Base-by-base conservation (phyloP, 2,329 filamentous ascomycete species). In the Hypomyces perniciosus region DNA sequence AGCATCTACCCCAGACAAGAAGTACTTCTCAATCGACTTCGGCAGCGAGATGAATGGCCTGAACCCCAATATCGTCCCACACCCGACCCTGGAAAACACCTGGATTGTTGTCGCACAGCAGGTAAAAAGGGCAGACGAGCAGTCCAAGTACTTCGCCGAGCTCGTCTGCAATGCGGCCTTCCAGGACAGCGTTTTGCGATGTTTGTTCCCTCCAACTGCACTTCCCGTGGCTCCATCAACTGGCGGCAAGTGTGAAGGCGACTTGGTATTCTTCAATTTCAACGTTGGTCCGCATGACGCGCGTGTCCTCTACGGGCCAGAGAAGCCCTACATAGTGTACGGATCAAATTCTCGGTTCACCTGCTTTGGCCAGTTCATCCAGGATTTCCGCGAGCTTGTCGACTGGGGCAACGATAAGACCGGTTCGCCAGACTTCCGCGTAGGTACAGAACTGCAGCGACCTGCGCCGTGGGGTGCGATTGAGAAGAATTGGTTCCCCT, bases 401-500 rank as follows among this genome's bases (percentile, higher is more conserved):
- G 71, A 75, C 41, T 49, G 76, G 73, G 72, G 57, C 4, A 56
- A 58, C 26, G 65, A 63, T 8, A 57, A 57, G 51, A 27, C 50
- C 5, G 48, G 55, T 6, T 48, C 63, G 1, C 52, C 58, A 3
- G 61, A 66, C 7, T 81, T 80, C 59, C 59, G 59, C 9, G 43
- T 58, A 0, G 71, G 70, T 0, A 78, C 72, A 1, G 80, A 83
- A 54, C 61, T 84, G 3, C 73, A 76, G 35, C 68, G 79, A 0
- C 79, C 78, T 0, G 52, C 57, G 2, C 72, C 75, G 0, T 75
- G 67, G 57, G 59, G 61, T 3, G 34, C 57, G 0, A 57, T 83
- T 28, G 80, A 84, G 64, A 83, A 83, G 72, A 84, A 84, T 58
- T 84, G 73, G 69, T 84, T 83, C 56, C 53, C 79, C 2, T 84